Evolutionary conservation across 169 alveolate species (phyloP).

Genomic region (Eimeria brunetti): DNA sequence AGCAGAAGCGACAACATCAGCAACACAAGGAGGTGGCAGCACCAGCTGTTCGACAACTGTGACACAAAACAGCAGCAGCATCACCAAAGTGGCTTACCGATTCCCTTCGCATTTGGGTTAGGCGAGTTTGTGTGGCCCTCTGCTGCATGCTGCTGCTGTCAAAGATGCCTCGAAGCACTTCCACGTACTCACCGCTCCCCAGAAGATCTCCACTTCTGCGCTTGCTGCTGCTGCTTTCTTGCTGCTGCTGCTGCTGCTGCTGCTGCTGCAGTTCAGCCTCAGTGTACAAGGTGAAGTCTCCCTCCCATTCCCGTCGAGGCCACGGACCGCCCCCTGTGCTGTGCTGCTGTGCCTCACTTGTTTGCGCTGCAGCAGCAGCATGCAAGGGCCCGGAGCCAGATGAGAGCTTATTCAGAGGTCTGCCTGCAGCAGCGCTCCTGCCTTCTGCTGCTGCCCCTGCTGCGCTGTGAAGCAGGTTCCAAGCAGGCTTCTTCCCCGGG

Average conservation of each 20-base stretch:
- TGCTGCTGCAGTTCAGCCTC: slow-evolving; percentile 40
- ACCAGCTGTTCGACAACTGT: neutral
- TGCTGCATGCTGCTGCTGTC: slow-evolving; percentile 78
- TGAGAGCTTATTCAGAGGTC: neutral
- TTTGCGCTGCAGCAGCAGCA: slow-evolving; percentile 1
- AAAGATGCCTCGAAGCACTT: slow-evolving; percentile 67
- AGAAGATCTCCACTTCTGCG: slow-evolving; percentile 20
- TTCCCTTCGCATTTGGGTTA: slow-evolving; percentile 42
- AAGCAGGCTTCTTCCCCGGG: neutral
- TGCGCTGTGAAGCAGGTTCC: neutral
- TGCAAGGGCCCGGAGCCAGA: neutral
- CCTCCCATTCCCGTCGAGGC: slow-evolving; percentile 19
- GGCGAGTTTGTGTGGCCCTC: slow-evolving; percentile 62
- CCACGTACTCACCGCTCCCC: slow-evolving; percentile 67
- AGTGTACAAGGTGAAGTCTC: slow-evolving; percentile 47
- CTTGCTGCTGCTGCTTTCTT: slow-evolving; percentile 18
- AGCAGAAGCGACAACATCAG: neutral
- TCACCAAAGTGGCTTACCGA: neutral
- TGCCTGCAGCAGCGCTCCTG: neutral
- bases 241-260: slow-evolving; percentile 46
- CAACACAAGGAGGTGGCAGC: neutral
- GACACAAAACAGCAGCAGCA: neutral
- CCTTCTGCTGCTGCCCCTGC: neutral
- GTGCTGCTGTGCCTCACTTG: neutral
- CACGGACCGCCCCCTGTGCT: slow-evolving; percentile 2